These are phyloP conservation scores for Xylaria scruposa DNA, from an alignment of 495 filamentous ascomycete genomes.

Conservation along the genomic window DNA sequence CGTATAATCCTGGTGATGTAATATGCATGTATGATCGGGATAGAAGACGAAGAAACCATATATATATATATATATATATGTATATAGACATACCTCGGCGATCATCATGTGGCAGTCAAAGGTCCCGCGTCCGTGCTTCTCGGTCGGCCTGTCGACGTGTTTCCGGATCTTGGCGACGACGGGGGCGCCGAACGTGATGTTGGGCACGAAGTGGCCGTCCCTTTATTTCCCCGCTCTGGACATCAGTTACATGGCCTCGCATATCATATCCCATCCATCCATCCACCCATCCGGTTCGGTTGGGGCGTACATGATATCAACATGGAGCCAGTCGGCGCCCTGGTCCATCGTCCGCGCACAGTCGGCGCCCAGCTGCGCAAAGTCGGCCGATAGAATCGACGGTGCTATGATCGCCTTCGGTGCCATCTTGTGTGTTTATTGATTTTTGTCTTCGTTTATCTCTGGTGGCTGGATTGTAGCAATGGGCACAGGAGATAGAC, in stretches of 20 bases:
- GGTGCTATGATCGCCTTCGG: constrained; percentile 94
- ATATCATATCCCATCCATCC: too few relatives aligned
- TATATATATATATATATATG: too few relatives aligned
- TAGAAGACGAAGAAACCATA: too few relatives aligned
- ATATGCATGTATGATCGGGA: too few relatives aligned
- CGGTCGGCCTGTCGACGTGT: constrained; percentile 67
- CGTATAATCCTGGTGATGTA: too few relatives aligned
- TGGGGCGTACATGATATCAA: constrained; percentile 80
- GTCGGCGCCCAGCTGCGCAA: constrained; percentile 81
- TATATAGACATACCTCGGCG: too few relatives aligned
- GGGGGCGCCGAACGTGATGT: constrained; percentile 93
- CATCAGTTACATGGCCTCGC: constrained; percentile 13
- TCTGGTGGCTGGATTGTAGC: background rate
- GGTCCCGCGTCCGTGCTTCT: constrained; percentile 74
- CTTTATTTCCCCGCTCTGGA: constrained; percentile 36
- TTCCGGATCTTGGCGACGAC: constrained; percentile 91
- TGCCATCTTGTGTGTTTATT: constrained; percentile 63
- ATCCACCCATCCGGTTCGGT: background rate
- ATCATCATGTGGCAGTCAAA: constrained; percentile 99
- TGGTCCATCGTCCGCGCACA: constrained; percentile 81
- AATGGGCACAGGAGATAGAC: background rate
- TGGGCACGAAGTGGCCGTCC: constrained; percentile 97
- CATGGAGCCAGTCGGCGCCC: constrained; percentile 88
- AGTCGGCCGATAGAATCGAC: constrained; percentile 96
- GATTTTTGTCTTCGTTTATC: background rate